Base-by-base conservation (phyloP, 148 eudicot species). In the Oxyria digyna region DNA sequence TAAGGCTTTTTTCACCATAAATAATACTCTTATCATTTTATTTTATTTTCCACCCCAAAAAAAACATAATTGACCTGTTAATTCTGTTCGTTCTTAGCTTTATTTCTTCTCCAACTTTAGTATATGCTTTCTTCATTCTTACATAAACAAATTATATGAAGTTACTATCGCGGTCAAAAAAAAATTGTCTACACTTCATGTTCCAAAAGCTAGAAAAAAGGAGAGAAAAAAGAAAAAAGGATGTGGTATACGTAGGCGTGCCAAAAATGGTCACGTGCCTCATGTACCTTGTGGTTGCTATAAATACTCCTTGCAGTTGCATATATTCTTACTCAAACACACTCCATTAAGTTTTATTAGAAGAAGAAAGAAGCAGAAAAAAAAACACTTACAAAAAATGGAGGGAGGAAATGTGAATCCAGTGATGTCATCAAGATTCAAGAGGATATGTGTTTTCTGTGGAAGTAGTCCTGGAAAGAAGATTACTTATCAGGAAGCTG, bases 391-490 rank as follows among this genome's bases (percentile, higher is more conserved):
- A 49, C 67, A 13, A 73, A 45, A n/a, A 45, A 89, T 89, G 96
- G 96, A 89, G 82, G 87, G 75, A 72, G 82, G 55, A 64, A 73
- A 77, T 80, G 89, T 81, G 76, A 75, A 74, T 59, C 80, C 74
- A 72, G 72, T 52, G 62, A 18, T 20, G 55, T 18, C 50, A 40
- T 89, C 96, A 21, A 93, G 67, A 73, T 93, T 93, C 81, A 84
- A 82, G 81, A 86, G 90, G 75, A 86, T 93, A 64, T 93, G 98
- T 82, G 98, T 93, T 26, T 93, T 93, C 71, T 93, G 98, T 82
- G 98, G 98, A 29, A 93, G 98, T 73, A 93, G 98, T 74, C 98
- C 87, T 67, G 98, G 98, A 48, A 93, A 87, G 76, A 93, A 89
- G 78, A 77, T 73, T 62, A 90, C 89, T 82, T 93, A 93, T 74